Conservation (phyloP, 2,329 filamentous ascomycete genomes). For the Trichophyton schoenleinii region DNA sequence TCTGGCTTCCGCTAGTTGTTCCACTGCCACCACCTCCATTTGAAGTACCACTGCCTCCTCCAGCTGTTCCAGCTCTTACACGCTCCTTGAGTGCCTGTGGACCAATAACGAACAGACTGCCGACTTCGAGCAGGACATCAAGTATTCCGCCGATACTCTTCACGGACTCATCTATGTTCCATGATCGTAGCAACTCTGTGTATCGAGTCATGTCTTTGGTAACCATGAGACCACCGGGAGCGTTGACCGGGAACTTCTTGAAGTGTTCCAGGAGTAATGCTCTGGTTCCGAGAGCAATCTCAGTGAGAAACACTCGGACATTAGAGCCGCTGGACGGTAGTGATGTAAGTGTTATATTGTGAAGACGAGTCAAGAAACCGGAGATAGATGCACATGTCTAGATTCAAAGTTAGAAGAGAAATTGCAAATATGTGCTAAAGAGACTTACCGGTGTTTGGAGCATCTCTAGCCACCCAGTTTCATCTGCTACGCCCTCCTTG, state of each 20-base stretch:
- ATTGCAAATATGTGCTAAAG: not conserved
- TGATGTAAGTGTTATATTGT: constrained; percentile 50
- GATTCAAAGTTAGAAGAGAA: constrained; percentile 8
- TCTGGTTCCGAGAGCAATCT: constrained; percentile 69
- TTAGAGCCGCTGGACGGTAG: constrained; percentile 57
- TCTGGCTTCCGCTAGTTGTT: constrained; percentile 30
- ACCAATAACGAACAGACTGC: constrained; percentile 88
- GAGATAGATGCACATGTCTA: constrained; percentile 67
- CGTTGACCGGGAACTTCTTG: constrained; percentile 85
- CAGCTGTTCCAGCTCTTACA: constrained; percentile 41
- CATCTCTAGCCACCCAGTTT: constrained; percentile 48
- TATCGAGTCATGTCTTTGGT: constrained; percentile 95
- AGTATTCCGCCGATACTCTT: constrained; percentile 44
- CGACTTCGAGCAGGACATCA: constrained; percentile 84
- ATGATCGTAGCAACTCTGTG: constrained; percentile 69
- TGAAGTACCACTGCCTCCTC: constrained; percentile 23
- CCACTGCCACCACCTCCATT: constrained; percentile 21
- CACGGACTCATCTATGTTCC: constrained; percentile 58
- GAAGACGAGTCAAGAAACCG: constrained; percentile 61
- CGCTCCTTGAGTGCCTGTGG: constrained; percentile 63
- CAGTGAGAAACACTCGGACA: constrained; percentile 65
- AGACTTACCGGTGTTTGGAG: constrained; percentile 56
- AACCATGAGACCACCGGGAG: constrained; percentile 86
- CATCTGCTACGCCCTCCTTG: constrained; percentile 29
- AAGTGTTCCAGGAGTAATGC: constrained; percentile 79